phyloP scores from a whole-genome alignment of 495 filamentous ascomycete species.

The Clavariopsis aquatica region DNA sequence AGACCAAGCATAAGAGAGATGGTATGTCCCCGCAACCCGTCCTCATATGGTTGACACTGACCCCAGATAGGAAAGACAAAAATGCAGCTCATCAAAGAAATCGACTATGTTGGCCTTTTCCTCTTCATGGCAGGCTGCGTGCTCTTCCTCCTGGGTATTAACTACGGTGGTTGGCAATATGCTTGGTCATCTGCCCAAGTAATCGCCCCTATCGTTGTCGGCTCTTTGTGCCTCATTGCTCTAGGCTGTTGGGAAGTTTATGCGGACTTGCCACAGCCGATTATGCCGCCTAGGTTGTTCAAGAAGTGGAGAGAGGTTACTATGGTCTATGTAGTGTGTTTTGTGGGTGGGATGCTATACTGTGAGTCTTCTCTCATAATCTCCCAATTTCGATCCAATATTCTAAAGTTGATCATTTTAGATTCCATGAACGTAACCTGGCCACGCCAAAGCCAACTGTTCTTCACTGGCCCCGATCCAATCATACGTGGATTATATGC shows the following conservation, averaged over 20 bases:
- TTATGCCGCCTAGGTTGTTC: conserved; percentile 19
- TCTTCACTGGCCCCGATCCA: conserved; percentile 30
- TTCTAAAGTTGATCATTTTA: conserved; percentile 1
- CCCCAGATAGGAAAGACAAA: conserved; percentile 14
- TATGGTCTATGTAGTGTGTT: conserved; percentile 16
- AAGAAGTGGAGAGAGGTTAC: conserved; percentile 20
- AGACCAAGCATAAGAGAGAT: conserved; percentile 13
- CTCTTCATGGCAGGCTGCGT: conserved; percentile 18
- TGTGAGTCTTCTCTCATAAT: conserved; percentile 4
- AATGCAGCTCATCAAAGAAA: conserved; percentile 14
- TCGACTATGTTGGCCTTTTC: conserved; percentile 21
- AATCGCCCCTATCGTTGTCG: conserved; percentile 22
- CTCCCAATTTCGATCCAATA: not conserved
- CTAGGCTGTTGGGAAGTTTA: conserved; percentile 25
- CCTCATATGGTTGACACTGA: not conserved
- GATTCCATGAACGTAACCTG: conserved; percentile 35
- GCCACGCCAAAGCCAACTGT: conserved; percentile 35
- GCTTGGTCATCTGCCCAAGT: conserved; percentile 16
- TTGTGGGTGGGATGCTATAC: conserved; percentile 21
- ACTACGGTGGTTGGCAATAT: conserved; percentile 16
- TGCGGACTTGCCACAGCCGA: conserved; percentile 13
- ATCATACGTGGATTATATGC: conserved; percentile 37
- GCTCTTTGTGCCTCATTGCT: conserved; percentile 10
- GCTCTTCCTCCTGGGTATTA: conserved; percentile 20
- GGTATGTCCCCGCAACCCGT: not conserved